Conservation (phyloP, 768 basidiomycete genomes). For the Myochromella boudieri region DNA sequence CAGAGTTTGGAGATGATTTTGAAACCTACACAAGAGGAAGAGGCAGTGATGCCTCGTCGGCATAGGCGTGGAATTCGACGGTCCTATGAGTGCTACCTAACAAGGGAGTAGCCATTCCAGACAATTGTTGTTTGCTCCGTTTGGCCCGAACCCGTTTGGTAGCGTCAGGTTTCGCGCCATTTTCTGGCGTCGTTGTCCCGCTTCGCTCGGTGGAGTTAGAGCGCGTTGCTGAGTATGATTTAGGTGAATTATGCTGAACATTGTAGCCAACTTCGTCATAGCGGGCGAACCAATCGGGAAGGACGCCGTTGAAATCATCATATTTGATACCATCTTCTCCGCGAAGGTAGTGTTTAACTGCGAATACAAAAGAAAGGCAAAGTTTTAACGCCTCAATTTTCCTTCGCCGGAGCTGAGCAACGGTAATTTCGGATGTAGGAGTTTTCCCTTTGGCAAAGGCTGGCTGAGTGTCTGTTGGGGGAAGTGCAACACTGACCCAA, state of each 20-base stretch:
- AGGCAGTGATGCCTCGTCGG: slow-evolving; percentile 66
- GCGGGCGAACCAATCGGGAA: slow-evolving; percentile 61
- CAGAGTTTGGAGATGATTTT: background rate
- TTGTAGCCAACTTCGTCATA: slow-evolving; percentile 43
- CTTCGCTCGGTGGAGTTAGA: slow-evolving; percentile 27
- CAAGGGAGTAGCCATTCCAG: slow-evolving; percentile 59
- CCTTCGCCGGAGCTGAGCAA: slow-evolving; percentile 52
- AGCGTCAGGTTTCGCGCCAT: slow-evolving; percentile 40
- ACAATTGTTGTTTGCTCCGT: slow-evolving; percentile 60
- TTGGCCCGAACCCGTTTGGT: slow-evolving; percentile 72
- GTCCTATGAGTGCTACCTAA: slow-evolving; percentile 53
- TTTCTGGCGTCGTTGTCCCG: slow-evolving; percentile 37
- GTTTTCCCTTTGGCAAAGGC: slow-evolving; percentile 51
- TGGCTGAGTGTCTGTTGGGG: slow-evolving; percentile 49
- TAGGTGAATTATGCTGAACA: slow-evolving; percentile 28
- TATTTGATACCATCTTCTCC: slow-evolving; percentile 77
- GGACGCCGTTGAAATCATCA: slow-evolving; percentile 63
- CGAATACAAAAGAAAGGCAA: slow-evolving; percentile 67
- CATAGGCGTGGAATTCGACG: slow-evolving; percentile 60
- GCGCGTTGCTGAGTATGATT: slow-evolving; percentile 43
- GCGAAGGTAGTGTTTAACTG: slow-evolving; percentile 81
- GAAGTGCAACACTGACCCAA: slow-evolving; percentile 77
- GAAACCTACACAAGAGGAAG: slow-evolving; percentile 72
- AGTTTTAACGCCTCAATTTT: slow-evolving; percentile 75
- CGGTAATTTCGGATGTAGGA: slow-evolving; percentile 42